A percentile compares a stretch with the other conserved stretches of the same genome.
Conservation (phyloP, 306 rosid genomes). For the Medicago ruthenica region DNA sequence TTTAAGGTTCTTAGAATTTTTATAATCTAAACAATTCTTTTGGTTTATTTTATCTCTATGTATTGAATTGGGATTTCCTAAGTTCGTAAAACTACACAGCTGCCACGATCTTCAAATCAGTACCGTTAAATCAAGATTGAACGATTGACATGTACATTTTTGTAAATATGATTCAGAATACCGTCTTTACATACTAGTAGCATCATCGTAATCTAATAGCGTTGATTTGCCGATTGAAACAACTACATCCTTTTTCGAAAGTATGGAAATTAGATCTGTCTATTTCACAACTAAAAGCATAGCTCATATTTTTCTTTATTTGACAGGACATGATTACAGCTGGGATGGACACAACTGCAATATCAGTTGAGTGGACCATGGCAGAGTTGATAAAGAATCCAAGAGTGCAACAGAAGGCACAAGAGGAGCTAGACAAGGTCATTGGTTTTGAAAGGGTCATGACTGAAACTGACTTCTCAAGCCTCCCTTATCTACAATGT, state of each 20-base stretch:
- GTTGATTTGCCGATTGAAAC: background rate
- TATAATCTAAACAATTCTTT: slow-evolving; percentile 14
- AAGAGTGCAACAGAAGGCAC: slow-evolving; percentile 84
- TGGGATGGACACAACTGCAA: slow-evolving; percentile 84
- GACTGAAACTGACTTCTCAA: slow-evolving; percentile 67
- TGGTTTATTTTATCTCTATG: background rate
- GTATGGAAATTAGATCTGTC: background rate
- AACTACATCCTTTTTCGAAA: background rate
- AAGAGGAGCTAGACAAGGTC: slow-evolving; percentile 72
- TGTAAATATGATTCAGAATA: background rate
- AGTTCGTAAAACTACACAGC: background rate
- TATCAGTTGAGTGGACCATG: slow-evolving; percentile 88
- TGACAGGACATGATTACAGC: slow-evolving; percentile 88
- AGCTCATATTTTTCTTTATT: background rate
- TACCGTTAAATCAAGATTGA: background rate
- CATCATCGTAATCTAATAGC: background rate
- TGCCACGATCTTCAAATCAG: background rate
- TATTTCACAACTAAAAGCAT: background rate
- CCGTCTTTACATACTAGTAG: background rate
- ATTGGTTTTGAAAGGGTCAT: slow-evolving; percentile 74
- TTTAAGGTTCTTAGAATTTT: background rate
- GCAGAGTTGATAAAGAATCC: slow-evolving; percentile 80
- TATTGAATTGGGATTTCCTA: background rate
- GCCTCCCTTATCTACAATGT: slow-evolving; percentile 76
- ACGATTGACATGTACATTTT: background rate